Evolutionary conservation across 2,329 filamentous ascomycete species (phyloP).

Genomic region (Colletotrichum falcatum): DNA sequence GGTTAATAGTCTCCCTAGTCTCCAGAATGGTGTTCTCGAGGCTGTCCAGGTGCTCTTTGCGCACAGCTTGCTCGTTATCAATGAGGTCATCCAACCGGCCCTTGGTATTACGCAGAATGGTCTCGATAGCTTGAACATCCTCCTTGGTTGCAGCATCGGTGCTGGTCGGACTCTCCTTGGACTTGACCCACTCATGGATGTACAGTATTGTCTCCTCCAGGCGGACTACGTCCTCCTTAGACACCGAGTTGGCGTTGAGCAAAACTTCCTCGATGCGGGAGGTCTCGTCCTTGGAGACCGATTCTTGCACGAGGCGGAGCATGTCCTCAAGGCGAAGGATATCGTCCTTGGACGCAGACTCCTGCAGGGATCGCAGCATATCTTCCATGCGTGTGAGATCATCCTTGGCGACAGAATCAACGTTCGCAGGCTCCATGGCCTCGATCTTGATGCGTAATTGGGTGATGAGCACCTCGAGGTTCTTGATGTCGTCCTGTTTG

Average conservation of each 20-base stretch:
- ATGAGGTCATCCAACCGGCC: constrained; percentile 85
- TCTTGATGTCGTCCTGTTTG: constrained; percentile 82
- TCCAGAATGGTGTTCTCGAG: constrained; percentile 77
- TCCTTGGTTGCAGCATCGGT: constrained; percentile 76
- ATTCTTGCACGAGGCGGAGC: constrained; percentile 52
- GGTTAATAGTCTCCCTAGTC: constrained; percentile 78
- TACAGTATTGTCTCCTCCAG: constrained; percentile 61
- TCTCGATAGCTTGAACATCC: constrained; percentile 91
- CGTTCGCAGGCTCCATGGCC: constrained; percentile 67
- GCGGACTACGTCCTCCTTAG: constrained; percentile 58
- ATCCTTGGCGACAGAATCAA: constrained; percentile 53
- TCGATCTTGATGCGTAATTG: constrained; percentile 89
- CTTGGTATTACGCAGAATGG: constrained; percentile 89
- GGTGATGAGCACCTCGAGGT: constrained; percentile 84
- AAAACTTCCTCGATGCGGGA: constrained; percentile 64
- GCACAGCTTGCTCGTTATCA: constrained; percentile 76
- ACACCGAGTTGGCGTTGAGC: constrained; percentile 55
- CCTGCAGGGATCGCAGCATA: constrained; percentile 57
- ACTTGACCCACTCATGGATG: constrained; percentile 64
- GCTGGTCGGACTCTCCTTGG: constrained; percentile 40
- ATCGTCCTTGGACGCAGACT: constrained; percentile 54
- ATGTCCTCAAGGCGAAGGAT: constrained; percentile 58
- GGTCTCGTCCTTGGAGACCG: constrained; percentile 34
- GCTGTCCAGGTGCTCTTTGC: constrained; percentile 73
- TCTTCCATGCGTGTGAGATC: constrained; percentile 52